Conservation (phyloP, 306 rosid genomes). For the Betula pendula region DNA sequence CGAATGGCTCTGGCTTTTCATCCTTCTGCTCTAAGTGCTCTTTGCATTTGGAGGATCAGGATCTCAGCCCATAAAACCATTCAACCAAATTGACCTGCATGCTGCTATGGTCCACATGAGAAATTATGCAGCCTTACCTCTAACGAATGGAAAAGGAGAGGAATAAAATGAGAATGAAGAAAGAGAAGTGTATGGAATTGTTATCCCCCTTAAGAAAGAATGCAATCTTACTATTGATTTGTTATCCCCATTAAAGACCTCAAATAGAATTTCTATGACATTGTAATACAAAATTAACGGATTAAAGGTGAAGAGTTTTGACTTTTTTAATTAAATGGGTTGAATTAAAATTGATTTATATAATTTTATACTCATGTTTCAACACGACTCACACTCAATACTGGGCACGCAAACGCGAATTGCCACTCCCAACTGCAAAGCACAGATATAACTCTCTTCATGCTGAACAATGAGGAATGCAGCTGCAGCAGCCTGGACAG, state of each 20-base stretch:
- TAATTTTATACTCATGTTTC: too few species aligned
- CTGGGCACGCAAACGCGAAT: too few species aligned
- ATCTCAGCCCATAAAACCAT: conserved; percentile 27
- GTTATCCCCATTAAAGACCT: conserved; percentile 57
- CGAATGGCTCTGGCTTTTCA: conserved; percentile 50
- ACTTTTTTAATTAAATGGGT: too few species aligned
- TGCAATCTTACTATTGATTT: conserved; percentile 52
- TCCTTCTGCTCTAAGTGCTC: conserved; percentile 39
- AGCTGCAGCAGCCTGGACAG: conserved; percentile 31
- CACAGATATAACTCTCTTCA: conserved; percentile 49
- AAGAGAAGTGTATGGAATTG: too few species aligned
- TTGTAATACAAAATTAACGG: too few species aligned
- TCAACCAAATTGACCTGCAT: conserved; percentile 51
- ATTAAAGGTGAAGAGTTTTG: too few species aligned
- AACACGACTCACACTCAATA: too few species aligned
- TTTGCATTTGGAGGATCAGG: too few species aligned
- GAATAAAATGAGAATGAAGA: neutral
- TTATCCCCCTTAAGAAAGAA: conserved; percentile 22
- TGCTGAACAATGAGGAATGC: conserved; percentile 50
- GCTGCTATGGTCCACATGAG: conserved; percentile 58
- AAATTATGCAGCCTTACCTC: too few species aligned
- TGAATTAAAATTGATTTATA: too few species aligned
- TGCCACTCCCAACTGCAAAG: conserved; percentile 12
- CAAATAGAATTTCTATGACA: conserved; percentile 38
- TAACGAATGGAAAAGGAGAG: too few species aligned